Conservation (phyloP, 2,329 filamentous ascomycete genomes). For the Apiospora saccharicola region DNA sequence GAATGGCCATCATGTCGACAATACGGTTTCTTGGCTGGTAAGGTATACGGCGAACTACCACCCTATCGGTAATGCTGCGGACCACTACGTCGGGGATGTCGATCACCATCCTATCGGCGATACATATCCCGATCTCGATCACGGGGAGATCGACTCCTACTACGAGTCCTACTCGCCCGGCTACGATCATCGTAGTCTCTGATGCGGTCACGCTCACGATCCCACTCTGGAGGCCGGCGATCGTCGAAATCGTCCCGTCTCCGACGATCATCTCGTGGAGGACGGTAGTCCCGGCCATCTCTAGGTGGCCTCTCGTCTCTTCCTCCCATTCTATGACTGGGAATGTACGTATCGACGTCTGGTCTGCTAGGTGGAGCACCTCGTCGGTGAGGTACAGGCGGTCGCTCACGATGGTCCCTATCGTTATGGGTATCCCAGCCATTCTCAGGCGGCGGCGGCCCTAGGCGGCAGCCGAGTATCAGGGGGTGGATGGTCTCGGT, state of each 20-base stretch:
- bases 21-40: not conserved
- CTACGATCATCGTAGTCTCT: slow-evolving; percentile 45
- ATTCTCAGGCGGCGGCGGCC: slow-evolving; percentile 54
- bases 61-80: not conserved
- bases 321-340: slow-evolving; percentile 49
- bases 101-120: slow-evolving; percentile 50
- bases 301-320: slow-evolving; percentile 40
- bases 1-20: not conserved
- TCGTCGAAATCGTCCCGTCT: slow-evolving; percentile 47
- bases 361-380: slow-evolving; percentile 31
- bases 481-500: slow-evolving; percentile 45
- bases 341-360: slow-evolving; percentile 60
- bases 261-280: slow-evolving; percentile 37
- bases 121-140: slow-evolving; percentile 57
- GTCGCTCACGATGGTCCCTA: slow-evolving; percentile 33
- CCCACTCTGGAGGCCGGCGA: slow-evolving; percentile 48
- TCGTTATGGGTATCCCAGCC: slow-evolving; percentile 47
- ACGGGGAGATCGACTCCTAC: slow-evolving; percentile 55
- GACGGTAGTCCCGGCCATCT: slow-evolving; percentile 47
- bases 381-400: not conserved
- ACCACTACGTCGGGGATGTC: not conserved
- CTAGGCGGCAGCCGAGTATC: slow-evolving; percentile 55
- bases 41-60: not conserved
- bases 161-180: slow-evolving; percentile 51
- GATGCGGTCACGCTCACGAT: slow-evolving; percentile 41